These are phyloP conservation scores for Solanum pinnatisectum DNA, from an alignment of 257 asterid genomes.

Conservation along the genomic window DNA sequence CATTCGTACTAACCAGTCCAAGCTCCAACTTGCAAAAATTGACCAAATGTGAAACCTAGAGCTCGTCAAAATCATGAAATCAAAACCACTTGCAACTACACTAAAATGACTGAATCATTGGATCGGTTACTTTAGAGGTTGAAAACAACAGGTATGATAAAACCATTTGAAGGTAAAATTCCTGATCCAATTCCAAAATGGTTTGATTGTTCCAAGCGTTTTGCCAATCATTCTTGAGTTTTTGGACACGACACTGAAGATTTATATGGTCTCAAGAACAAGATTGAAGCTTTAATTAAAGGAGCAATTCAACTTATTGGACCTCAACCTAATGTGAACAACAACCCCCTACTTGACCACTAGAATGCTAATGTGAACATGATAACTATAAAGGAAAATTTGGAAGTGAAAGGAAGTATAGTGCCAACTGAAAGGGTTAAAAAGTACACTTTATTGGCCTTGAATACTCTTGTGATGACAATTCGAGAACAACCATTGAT, in stretches of 20 bases:
- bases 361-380: neutral
- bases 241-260: no score
- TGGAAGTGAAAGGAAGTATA: neutral
- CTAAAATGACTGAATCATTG: neutral
- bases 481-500: neutral
- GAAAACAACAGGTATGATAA: no score
- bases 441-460: neutral
- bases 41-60: neutral
- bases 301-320: neutral
- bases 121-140: no score
- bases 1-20: neutral
- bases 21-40: neutral
- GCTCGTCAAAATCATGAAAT: neutral
- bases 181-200: no score
- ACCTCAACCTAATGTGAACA: neutral
- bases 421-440: neutral
- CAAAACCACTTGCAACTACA: neutral
- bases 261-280: no score
- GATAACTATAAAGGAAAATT: neutral
- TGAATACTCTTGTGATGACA: neutral
- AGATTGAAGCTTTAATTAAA: no score
- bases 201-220: no score
- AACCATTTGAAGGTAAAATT: no score
- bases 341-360: neutral
- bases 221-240: no score